These are phyloP conservation scores for Colletotrichum noveboracense DNA, from an alignment of 2,329 filamentous ascomycete genomes.

Conservation along the genomic window DNA sequence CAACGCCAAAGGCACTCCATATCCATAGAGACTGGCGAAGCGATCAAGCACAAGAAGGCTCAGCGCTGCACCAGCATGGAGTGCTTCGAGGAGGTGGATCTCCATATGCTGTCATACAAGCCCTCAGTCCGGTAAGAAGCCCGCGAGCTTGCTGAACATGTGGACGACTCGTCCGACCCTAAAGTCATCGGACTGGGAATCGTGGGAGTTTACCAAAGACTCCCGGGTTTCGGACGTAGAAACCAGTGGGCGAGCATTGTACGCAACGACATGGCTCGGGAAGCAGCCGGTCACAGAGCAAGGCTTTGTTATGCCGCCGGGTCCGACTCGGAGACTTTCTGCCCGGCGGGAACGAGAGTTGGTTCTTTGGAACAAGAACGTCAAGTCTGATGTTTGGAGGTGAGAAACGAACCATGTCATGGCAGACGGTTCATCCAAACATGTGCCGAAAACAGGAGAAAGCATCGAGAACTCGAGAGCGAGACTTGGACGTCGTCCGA, in stretches of 20 bases:
- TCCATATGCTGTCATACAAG: neutral
- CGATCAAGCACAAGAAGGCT: neutral
- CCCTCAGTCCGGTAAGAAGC: neutral
- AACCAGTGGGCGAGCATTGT: neutral
- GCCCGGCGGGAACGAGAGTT: neutral
- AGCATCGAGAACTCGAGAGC: constrained; percentile 8
- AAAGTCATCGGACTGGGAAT: neutral
- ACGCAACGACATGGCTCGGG: constrained; percentile 4
- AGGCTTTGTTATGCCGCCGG: neutral
- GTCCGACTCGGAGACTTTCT: neutral
- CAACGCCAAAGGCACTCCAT: neutral
- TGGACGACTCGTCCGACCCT: neutral
- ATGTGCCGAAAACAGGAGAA: constrained; percentile 14
- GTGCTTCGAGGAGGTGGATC: neutral
- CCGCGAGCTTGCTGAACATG: neutral
- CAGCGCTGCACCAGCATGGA: neutral
- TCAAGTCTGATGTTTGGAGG: neutral
- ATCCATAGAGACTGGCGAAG: neutral
- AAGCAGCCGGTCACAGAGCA: constrained; percentile 9
- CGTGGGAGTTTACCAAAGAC: neutral
- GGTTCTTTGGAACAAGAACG: neutral
- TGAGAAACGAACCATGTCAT: neutral
- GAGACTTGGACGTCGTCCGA: constrained; percentile 9
- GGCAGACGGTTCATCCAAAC: constrained; percentile 5
- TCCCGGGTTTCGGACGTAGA: neutral